Percentiles rank a stretch among this genome's conserved stretches.
These are phyloP conservation scores for Scheffersomyces titani DNA, from an alignment of 1,139 yeast genomes.

Conservation along the genomic window DNA sequence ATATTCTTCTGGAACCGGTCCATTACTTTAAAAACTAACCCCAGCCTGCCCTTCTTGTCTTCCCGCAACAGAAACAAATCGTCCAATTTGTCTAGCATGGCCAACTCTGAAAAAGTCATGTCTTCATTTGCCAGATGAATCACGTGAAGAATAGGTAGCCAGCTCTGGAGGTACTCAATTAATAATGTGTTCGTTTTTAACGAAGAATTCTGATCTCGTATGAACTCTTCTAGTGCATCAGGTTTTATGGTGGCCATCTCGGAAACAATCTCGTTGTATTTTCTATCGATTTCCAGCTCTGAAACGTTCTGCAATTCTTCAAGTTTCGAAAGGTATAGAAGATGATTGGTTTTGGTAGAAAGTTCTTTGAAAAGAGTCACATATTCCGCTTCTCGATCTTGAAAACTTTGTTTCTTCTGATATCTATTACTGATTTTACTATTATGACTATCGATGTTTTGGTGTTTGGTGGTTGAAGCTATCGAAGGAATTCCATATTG, in stretches of 20 bases:
- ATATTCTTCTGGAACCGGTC: conserved; percentile 13
- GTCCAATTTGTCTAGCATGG: conserved; percentile 26
- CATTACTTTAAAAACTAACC: conserved; percentile 15
- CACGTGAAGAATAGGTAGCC: conserved; percentile 33
- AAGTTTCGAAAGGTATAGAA: conserved; percentile 31
- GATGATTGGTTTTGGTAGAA: conserved; percentile 23
- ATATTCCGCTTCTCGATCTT: conserved; percentile 23
- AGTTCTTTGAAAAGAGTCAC: conserved; percentile 20
- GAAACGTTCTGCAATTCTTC: conserved; percentile 16
- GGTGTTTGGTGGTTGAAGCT: background rate
- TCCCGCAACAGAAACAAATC: conserved; percentile 16
- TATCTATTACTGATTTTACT: background rate
- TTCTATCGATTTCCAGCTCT: conserved; percentile 12
- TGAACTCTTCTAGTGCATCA: conserved; percentile 21
- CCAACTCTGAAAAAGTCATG: conserved; percentile 31
- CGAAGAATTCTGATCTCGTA: conserved; percentile 19
- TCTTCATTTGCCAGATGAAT: conserved; percentile 31
- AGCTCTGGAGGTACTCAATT: conserved; percentile 24
- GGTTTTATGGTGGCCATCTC: conserved; percentile 16
- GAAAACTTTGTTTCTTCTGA: conserved; percentile 5
- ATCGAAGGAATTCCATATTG: conserved; percentile 27
- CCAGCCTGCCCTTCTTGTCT: conserved; percentile 2
- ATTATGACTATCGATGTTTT: background rate
- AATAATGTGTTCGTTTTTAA: conserved; percentile 29
- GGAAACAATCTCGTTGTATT: conserved; percentile 9